Percentiles rank a stretch among this genome's conserved stretches.
Conservation (phyloP, 1,284 basidiomycete genomes). For the Boletus albobrunnescens region DNA sequence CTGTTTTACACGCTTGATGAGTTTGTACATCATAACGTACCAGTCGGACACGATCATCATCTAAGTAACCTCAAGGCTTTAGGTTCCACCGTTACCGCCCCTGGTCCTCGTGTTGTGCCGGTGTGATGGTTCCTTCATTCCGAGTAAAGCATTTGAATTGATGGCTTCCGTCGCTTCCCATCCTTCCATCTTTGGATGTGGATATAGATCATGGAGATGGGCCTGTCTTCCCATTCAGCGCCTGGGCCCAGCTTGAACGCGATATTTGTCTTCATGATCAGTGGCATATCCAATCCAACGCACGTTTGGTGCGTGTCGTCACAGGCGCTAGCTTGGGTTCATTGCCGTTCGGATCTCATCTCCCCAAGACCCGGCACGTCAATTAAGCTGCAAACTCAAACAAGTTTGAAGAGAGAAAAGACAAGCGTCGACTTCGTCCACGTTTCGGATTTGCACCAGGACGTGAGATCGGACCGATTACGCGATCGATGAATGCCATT, state of each 20-base stretch:
- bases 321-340: neutral
- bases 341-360: constrained; percentile 5
- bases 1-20: too few species aligned
- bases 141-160: neutral
- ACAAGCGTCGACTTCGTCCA: neutral
- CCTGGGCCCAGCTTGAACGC: too few species aligned
- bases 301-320: neutral
- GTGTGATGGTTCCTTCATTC: neutral
- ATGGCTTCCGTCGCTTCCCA: neutral
- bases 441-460: constrained; percentile 2
- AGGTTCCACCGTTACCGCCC: neutral
- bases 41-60: neutral
- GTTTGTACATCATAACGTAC: neutral
- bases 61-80: neutral
- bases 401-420: neutral
- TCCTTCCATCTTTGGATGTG: neutral
- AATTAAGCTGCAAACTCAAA: neutral
- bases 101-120: neutral
- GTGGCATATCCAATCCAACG: too few species aligned
- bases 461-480: neutral
- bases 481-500: neutral
- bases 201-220: neutral
- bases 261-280: too few species aligned
- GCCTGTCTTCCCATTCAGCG: neutral
- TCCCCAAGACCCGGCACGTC: neutral